Base-by-base conservation (phyloP, 1,139 yeast species). In the Saccharomyces hybrid region DNA sequence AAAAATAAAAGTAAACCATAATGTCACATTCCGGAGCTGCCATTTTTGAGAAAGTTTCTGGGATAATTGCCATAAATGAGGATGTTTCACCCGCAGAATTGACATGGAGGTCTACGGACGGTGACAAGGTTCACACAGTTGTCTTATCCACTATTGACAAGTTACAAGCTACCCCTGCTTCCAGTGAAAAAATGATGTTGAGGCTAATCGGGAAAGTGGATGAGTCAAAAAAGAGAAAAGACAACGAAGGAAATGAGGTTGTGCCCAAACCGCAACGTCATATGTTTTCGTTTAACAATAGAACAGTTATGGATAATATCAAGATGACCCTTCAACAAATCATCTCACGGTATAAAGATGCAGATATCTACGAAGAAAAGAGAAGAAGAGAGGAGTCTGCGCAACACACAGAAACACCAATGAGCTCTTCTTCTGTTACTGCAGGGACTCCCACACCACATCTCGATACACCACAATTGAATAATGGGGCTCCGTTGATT, bases 281-380 rank as follows among this genome's bases (percentile, higher is more conserved):
- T 50, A 70, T 75, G 48, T 81, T 88, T 59, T 73, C 86, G 0
- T 88, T 88, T 70, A 83, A 79, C 56, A 85, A 84, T 64, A 73
- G 95, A 56, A 82, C 82, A 25, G 83, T 88, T 16, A 85, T 88
- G 95, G 86, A 85, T 60, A 81, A 79, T 57, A 81, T 87, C 53
- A 87, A 86, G 67, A 82, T 79, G 46, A 75, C 87, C 0, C 71
- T 88, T 13, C 95, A 87, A 64, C 83, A 84, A 46, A 80, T 86
- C 34, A 83, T 88, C 13, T 85, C 89, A 0, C 75, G 93, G 59
- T 83, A 80, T 66, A 80, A 82, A 63, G 80, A 86, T 7, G 74
- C 77, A n/a, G 72, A 69, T 50, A 59, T 63, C n/a, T 63, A 65
- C 49, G 71, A 69, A 48, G 68, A 69, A 50, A 69, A 66, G 51